Conservation (phyloP, 164 flowering plant species). For the Dillenia suffruticosa region DNA sequence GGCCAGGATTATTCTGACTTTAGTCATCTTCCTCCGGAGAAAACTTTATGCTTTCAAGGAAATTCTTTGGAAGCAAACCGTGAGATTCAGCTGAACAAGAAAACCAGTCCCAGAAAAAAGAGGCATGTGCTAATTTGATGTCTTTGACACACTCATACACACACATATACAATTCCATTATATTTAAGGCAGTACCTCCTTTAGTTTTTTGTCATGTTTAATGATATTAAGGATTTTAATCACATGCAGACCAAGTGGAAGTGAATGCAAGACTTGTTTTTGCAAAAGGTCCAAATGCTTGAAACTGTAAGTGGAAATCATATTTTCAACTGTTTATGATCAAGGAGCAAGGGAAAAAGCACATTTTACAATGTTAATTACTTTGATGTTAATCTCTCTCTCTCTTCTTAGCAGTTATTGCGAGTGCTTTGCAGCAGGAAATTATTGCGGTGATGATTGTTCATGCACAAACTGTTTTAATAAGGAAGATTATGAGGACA, state of each 20-base stretch:
- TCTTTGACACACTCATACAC: too few species aligned
- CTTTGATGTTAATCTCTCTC: too few species aligned
- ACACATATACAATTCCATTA: neutral
- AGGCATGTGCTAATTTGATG: constrained; percentile 1
- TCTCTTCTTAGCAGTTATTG: constrained; percentile 5
- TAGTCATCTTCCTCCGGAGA: neutral
- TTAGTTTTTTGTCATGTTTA: neutral
- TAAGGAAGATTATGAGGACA: constrained; percentile 6
- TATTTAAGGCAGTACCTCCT: neutral
- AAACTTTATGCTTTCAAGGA: neutral
- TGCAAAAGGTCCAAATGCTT: constrained; percentile 12
- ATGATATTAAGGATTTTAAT: neutral
- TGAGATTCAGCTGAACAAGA: neutral
- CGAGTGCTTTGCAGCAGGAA: constrained; percentile 14
- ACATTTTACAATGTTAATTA: neutral
- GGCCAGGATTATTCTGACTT: too few species aligned
- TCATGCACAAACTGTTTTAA: constrained; percentile 10
- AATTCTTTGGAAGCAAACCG: neutral
- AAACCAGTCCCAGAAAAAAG: neutral
- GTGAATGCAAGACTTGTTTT: constrained; percentile 3
- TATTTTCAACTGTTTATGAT: neutral
- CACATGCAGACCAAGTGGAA: neutral
- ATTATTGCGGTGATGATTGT: constrained; percentile 7
- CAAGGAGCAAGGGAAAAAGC: neutral
- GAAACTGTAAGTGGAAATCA: constrained; percentile 13